A percentile compares a stretch with the other conserved stretches of the same genome.
Conservation (phyloP, 2,329 filamentous ascomycete genomes). For the Venturia effusa region DNA sequence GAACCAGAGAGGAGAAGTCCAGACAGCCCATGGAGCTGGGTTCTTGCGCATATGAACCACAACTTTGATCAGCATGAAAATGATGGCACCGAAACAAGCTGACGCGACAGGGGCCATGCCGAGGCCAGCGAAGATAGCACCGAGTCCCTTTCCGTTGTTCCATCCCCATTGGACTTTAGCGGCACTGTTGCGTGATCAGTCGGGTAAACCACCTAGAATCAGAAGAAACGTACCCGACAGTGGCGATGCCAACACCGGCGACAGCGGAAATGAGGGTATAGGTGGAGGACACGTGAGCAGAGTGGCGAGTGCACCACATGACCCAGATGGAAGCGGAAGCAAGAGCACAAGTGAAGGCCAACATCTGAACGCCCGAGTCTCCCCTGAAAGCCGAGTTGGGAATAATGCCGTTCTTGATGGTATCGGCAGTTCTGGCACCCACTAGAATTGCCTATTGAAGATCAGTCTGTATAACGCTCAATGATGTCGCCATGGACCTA, state of each 20-base stretch:
- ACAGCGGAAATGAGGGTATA: constrained; percentile 40
- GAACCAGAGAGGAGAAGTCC: constrained; percentile 65
- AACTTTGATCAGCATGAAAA: constrained; percentile 64
- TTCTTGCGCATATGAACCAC: constrained; percentile 62
- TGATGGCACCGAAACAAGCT: constrained; percentile 46
- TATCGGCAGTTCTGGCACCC: constrained; percentile 23
- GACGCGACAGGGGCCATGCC: constrained; percentile 48
- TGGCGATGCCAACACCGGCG: constrained; percentile 35
- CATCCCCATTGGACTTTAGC: constrained; percentile 45
- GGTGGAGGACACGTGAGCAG: constrained; percentile 45
- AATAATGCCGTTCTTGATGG: constrained; percentile 39
- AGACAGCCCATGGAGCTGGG: constrained; percentile 62
- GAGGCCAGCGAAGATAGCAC: constrained; percentile 51
- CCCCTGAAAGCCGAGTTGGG: constrained; percentile 32
- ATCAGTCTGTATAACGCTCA: constrained; percentile 48
- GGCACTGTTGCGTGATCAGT: constrained; percentile 12
- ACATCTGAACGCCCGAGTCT: constrained; percentile 38
- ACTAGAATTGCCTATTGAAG: background rate
- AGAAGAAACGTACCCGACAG: constrained; percentile 26
- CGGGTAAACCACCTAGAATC: no score
- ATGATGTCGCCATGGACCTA: constrained; percentile 52
- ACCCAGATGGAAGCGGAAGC: constrained; percentile 61
- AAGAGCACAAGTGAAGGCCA: constrained; percentile 46
- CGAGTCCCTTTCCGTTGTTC: constrained; percentile 53
- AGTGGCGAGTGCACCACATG: constrained; percentile 63